Base-by-base conservation (phyloP, 345 rosid species). In the Acer yangbiense region DNA sequence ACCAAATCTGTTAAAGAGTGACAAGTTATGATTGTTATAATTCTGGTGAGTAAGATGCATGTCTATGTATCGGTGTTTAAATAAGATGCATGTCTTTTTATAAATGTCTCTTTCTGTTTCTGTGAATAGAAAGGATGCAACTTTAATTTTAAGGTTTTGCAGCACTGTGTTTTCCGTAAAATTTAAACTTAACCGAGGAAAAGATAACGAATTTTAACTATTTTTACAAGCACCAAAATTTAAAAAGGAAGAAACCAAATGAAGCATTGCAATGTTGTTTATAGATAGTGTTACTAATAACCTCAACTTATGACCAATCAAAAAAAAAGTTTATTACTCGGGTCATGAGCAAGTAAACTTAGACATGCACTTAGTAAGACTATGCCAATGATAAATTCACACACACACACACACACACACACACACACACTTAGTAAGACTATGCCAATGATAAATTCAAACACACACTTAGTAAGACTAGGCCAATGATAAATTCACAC, bases 1-100 rank as follows among this genome's bases (percentile, higher is more conserved):
- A 64, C 98, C 98, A 83, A 93, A 95, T 83, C 99, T 93, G 94
- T 74, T 69, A 70, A 66, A 64, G 63, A 77, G 66, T 18, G 65
- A 52, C 60, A 71, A 39, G 68, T 69, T 67, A 86, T 29, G 52
- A 43, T 69, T 66, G 70, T 69, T 69, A 18, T 20, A 67, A 29
- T 50, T 27, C n/a, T 2, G 18, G 29, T 32, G 52, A 63, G 29
- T 44, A 74, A 43, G 65, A 20, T 21, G 54, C 21, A 66, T n/a
- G 62, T 11, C 21, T 4, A 32, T 54, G 43, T 3, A 6, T 50
- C n/a, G 13, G 50, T 29, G 46, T 52, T 52, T 27, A 17, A 58
- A 7, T 20, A 58, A 58, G 63, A 58, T 58, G 21, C 63, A 58
- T 8, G 63, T 58, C 63, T 17, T 8, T 58, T 23, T 58, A 6